Percentiles rank a stretch among this genome's conserved stretches.
phyloP scores from a whole-genome alignment of 768 basidiomycete genomes.

The Glaciozyma martinii region DNA sequence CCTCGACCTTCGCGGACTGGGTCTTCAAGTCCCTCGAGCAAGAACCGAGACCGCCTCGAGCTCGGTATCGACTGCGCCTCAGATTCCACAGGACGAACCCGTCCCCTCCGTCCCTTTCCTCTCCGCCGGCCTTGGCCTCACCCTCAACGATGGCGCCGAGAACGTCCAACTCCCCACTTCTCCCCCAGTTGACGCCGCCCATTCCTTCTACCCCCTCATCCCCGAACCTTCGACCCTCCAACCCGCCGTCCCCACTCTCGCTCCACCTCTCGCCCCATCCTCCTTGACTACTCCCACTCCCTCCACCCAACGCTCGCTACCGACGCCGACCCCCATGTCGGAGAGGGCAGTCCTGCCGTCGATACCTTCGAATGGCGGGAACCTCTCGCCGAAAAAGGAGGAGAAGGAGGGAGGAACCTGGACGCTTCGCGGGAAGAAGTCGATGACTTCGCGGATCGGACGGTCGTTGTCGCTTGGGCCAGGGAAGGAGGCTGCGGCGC shows the following conservation, averaged over 20 bases:
- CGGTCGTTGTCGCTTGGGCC: not conserved
- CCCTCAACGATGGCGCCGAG: conserved; percentile 1
- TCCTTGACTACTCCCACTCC: not conserved
- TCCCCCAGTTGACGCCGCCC: not conserved
- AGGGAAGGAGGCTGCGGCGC: not conserved
- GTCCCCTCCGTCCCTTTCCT: not conserved
- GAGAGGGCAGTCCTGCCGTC: not conserved
- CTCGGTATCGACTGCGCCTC: conserved; percentile 13
- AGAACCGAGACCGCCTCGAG: conserved; percentile 1
- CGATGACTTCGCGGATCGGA: not conserved
- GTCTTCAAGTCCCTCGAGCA: conserved; percentile 1
- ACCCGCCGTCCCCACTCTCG: conserved; percentile 5
- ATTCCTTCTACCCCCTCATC: not conserved
- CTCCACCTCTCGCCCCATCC: not conserved
- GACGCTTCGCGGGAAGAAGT: conserved; percentile 4
- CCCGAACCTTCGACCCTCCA: not conserved
- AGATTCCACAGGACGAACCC: not conserved
- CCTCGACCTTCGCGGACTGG: conserved; percentile 8
- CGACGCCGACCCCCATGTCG: not conserved
- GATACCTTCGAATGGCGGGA: not conserved
- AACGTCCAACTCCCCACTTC: not conserved
- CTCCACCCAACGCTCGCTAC: not conserved
- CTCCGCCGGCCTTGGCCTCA: conserved; percentile 1
- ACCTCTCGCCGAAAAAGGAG: not conserved
- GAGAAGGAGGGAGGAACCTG: not conserved